Evolutionary conservation across 768 basidiomycete species (phyloP), one percentile per base, ranked within the genome.

Genomic region (Rhodotorula graminis): DNA sequence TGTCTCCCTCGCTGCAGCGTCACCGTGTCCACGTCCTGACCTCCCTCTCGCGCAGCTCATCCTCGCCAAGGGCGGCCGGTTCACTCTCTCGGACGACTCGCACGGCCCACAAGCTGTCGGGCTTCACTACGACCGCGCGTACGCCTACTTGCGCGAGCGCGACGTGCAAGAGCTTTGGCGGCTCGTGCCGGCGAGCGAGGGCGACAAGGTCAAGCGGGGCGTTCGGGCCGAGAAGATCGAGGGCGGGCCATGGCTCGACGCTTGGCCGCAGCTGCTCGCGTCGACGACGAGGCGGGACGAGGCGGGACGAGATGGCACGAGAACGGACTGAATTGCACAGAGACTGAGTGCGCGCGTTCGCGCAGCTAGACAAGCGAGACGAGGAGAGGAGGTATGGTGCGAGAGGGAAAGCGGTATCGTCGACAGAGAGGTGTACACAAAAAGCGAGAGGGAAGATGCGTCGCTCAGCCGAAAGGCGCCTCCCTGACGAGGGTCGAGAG

Each of bases 81-180:
- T 96, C 74, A 86, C 89, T 29, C 84, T 99, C 40, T 98, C 95
- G 11, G 96, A 98, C 80, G 96, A 98, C 82, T 94, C 93, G 64
- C 96, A 99, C 78, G 93, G 92, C 1, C 90, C 92, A 4, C 86
- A 87, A 44, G 87, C 87, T 16, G 93, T 98, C 65, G 93, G 93
- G 0, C 83, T 92, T 69, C 92, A 97, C 80, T 99, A 97, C 77
- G 78, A 82, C 66, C 84, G 85, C 29, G 81, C 90, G 72, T 83
- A 83, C 60, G 83, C 84, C 19, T 98, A 97, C 81, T 82, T 93
- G 42, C 82, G 83, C 59, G 82, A 82, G 5, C 79, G 85, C n/a
- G 86, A 85, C 9, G 84, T 96, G 42, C 77, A 81, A 18, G 87
- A 81, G 40, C 71, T 84, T 18, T 83, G 82, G 80, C 80, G 80